Base-by-base conservation (phyloP, 805 yeast genomes). In the Tetrapisispora arboricola region DNA sequence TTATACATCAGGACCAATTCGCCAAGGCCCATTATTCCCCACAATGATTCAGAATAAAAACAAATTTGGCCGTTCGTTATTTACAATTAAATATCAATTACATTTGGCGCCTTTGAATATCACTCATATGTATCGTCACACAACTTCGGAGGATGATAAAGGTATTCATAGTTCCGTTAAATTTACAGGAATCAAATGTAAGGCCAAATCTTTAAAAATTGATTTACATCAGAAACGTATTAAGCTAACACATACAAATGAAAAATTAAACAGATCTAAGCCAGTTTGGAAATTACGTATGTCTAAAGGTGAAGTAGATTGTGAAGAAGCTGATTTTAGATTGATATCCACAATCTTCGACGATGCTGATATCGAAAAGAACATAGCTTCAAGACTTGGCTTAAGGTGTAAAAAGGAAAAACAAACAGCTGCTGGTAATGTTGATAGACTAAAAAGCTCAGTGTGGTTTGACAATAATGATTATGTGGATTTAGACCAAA, bases 391-490 rank as follows among this genome's bases (percentile, higher is more conserved):
- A 29, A 56, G 58, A 27, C 43, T 58, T 13, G 70, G 65, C 1
- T 34, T 48, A 12, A 41, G 48, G 44, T 15, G 54, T 44, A 45
- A 41, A 42, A 30, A 40, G 18, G 32, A 27, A 3, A 22, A 25
- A 9, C 34, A 39, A 17, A 13, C 21, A 7, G 39, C 40, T 2
- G 39, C 47, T 3, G 42, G 38, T 10, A 36, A 26, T 24, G 31
- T 32, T 15, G 35, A 32, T n/a, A 37, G 38, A 13, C 17, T 39
- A 24, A 27, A 35, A n/a, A 36, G 43, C 27, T 36, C 34, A 6
- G 34, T 16, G 2, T 87, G 96, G 96, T 66, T 75, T 36, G 94
- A 86, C 52, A 61, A 67, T 18, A 81, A 82, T 43, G 96, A 87
- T 55, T 87, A 74, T 49, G 64, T 74, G 10, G 96, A 87, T 49